A percentile compares a stretch with the other conserved stretches of the same genome.
phyloP scores from a whole-genome alignment of 1,284 basidiomycete species.

The Melanopsichium pennsylvanicum region DNA sequence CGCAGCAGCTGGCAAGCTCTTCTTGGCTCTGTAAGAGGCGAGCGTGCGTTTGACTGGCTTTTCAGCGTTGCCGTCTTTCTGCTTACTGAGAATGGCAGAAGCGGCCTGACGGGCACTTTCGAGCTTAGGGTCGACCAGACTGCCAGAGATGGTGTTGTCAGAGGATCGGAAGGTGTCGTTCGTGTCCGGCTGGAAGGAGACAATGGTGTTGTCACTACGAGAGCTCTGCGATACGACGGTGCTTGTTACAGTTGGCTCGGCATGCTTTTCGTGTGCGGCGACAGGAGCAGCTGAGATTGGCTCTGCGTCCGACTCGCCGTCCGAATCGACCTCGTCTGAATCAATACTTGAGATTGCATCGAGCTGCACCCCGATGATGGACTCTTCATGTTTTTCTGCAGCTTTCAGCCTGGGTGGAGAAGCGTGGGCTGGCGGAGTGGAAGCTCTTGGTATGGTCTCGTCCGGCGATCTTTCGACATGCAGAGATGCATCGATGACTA shows the following conservation, averaged over 20 bases:
- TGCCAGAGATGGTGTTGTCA: conserved; percentile 31
- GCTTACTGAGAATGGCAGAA: conserved; percentile 21
- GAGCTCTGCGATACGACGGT: conserved; percentile 16
- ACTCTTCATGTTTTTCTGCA: not conserved
- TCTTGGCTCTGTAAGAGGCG: conserved; percentile 44
- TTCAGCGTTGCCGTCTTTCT: conserved; percentile 23
- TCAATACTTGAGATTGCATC: conserved; percentile 20
- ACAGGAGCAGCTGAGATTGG: not conserved
- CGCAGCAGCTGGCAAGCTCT: conserved; percentile 39
- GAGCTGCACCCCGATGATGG: not conserved
- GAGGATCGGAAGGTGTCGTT: conserved; percentile 28
- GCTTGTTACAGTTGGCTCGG: conserved; percentile 20
- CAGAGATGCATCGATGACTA: conserved; percentile 15
- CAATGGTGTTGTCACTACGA: conserved; percentile 16
- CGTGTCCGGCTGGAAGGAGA: conserved; percentile 13
- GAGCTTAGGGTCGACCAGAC: conserved; percentile 21
- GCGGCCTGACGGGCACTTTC: conserved; percentile 34
- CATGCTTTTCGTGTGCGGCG: not conserved
- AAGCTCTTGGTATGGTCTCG: conserved; percentile 30
- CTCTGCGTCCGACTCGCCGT: conserved; percentile 12
- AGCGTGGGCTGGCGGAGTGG: conserved; percentile 25
- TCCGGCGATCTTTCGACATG: not conserved
- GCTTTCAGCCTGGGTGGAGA: conserved; percentile 11
- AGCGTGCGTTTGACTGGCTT: conserved; percentile 45
- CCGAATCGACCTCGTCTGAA: conserved; percentile 26